Conservation (phyloP, 352 stramenopile species). For the Phytophthora rubi region DNA sequence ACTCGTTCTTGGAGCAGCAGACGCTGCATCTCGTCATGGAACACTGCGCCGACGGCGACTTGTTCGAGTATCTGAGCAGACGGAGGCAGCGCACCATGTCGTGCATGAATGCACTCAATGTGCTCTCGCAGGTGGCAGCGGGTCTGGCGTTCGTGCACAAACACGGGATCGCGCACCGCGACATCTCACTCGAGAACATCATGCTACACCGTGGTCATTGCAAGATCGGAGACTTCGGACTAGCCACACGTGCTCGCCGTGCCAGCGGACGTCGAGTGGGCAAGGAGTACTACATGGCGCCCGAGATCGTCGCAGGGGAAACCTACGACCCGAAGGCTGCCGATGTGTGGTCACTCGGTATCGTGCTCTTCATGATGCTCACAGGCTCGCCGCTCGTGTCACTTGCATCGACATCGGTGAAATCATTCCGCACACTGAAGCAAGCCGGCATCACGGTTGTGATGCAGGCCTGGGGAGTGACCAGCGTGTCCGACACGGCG, state of each 20-base stretch:
- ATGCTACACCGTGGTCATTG: slow-evolving; percentile 43
- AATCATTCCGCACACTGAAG: slow-evolving; percentile 38
- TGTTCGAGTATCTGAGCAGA: slow-evolving; percentile 43
- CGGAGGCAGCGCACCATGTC: slow-evolving; percentile 33
- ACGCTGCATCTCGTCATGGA: slow-evolving; percentile 57
- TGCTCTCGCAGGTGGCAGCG: slow-evolving; percentile 39
- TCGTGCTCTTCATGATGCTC: slow-evolving; percentile 86
- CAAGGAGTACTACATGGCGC: slow-evolving; percentile 68
- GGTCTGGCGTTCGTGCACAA: slow-evolving; percentile 43
- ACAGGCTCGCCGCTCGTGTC: slow-evolving; percentile 54
- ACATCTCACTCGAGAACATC: slow-evolving; percentile 56
- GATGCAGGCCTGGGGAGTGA: slow-evolving; percentile 39
- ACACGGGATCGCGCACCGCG: slow-evolving; percentile 43
- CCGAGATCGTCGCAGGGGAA: slow-evolving; percentile 44
- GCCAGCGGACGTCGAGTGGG: slow-evolving; percentile 35
- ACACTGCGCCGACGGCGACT: slow-evolving; percentile 41
- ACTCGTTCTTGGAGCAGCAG: slow-evolving; percentile 49
- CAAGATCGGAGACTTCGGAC: slow-evolving; percentile 58
- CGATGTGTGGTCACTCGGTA: slow-evolving; percentile 83
- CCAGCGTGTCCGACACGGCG: slow-evolving; percentile 26
- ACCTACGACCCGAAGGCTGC: slow-evolving; percentile 60
- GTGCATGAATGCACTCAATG: slow-evolving; percentile 29
- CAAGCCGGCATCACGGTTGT: slow-evolving; percentile 36
- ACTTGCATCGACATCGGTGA: slow-evolving; percentile 36
- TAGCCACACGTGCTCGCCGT: slow-evolving; percentile 31